Conservation (phyloP, 495 filamentous ascomycete species). For the Xanthoparmelia taractica region DNA sequence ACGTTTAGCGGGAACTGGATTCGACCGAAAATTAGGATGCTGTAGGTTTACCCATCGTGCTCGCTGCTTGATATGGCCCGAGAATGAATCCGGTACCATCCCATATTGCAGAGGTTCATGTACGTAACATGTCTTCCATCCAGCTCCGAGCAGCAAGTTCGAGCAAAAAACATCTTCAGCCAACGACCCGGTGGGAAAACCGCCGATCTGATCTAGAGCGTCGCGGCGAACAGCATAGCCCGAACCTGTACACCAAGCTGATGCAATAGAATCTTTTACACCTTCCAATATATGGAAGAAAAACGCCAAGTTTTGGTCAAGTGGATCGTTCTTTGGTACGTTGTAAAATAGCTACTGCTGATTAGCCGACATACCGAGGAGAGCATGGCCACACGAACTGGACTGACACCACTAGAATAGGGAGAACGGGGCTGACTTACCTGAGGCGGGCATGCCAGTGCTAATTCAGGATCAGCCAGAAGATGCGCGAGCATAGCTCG, state of each 20-base stretch:
- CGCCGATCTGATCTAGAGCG: conserved; percentile 45
- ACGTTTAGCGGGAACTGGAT: neutral
- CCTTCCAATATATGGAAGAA: conserved; percentile 45
- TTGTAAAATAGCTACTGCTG: conserved; percentile 43
- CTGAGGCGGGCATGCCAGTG: conserved; percentile 46
- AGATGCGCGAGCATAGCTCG: conserved; percentile 43
- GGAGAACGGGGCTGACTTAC: neutral
- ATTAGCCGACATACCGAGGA: neutral
- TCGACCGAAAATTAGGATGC: neutral
- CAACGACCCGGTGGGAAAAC: conserved; percentile 42
- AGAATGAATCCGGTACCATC: conserved; percentile 42
- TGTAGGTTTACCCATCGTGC: conserved; percentile 37
- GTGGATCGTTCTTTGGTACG: conserved; percentile 42
- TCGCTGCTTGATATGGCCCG: conserved; percentile 45
- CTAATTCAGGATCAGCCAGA: conserved; percentile 40
- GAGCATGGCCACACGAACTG: neutral
- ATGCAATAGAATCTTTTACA: conserved; percentile 43
- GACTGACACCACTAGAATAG: neutral
- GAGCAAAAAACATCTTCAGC: conserved; percentile 48
- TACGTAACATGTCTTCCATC: conserved; percentile 46
- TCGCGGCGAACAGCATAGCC: conserved; percentile 44
- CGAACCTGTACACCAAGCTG: conserved; percentile 48
- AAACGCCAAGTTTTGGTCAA: conserved; percentile 41
- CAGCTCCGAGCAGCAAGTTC: conserved; percentile 40
- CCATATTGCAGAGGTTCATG: conserved; percentile 47